phyloP scores from a whole-genome alignment of 2,329 filamentous ascomycete genomes.

The Arthroderma uncinatum region DNA sequence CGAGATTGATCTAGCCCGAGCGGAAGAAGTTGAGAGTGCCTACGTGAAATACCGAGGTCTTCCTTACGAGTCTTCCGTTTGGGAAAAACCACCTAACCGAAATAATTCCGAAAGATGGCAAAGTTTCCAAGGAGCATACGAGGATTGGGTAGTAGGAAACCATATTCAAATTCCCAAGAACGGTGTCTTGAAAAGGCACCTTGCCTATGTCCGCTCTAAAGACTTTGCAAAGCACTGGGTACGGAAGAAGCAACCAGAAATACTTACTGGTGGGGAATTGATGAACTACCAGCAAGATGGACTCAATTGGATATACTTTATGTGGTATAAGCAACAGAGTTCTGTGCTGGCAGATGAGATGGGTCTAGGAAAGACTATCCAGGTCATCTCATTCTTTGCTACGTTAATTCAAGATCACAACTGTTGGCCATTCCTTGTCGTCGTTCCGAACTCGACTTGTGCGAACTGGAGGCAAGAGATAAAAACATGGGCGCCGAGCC shows the following conservation, averaged over 20 bases:
- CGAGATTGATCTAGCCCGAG: slow-evolving; percentile 58
- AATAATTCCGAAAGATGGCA: slow-evolving; percentile 56
- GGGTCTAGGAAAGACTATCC: slow-evolving; percentile 95
- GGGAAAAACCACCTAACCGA: slow-evolving; percentile 65
- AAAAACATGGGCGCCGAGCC: slow-evolving; percentile 76
- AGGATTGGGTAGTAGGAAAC: slow-evolving; percentile 70
- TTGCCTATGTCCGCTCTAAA: slow-evolving; percentile 54
- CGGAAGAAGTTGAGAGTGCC: slow-evolving; percentile 60
- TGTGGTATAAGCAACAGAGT: slow-evolving; percentile 71
- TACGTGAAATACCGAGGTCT: slow-evolving; percentile 89
- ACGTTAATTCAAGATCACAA: slow-evolving; percentile 57
- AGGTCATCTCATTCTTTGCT: slow-evolving; percentile 73
- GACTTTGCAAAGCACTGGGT: slow-evolving; percentile 58
- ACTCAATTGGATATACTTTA: slow-evolving; percentile 88
- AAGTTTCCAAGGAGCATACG: slow-evolving; percentile 72
- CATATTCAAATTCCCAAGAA: slow-evolving; percentile 54
- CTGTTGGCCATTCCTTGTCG: slow-evolving; percentile 85
- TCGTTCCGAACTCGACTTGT: slow-evolving; percentile 89
- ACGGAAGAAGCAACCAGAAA: slow-evolving; percentile 59
- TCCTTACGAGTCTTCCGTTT: slow-evolving; percentile 79
- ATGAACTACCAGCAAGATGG: slow-evolving; percentile 94
- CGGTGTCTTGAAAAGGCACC: slow-evolving; percentile 51
- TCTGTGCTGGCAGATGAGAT: slow-evolving; percentile 94
- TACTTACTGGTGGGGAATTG: slow-evolving; percentile 64
- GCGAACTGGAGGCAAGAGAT: slow-evolving; percentile 97